Conservation (phyloP, 108 stramenopile species). For the Cyclotella sp. region DNA sequence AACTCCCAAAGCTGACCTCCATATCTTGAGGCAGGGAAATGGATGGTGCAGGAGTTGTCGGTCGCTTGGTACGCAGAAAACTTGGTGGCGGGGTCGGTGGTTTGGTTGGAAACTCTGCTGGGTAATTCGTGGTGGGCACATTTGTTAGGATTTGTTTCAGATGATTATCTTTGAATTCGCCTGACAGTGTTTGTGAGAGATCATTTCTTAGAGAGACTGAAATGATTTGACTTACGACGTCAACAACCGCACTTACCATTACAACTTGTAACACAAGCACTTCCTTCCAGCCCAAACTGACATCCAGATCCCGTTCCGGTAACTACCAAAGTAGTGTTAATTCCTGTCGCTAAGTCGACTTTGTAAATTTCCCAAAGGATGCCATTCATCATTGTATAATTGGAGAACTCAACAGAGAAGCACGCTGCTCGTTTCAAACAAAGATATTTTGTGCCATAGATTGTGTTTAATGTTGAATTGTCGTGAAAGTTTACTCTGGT, state of each 20-base stretch:
- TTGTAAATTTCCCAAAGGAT: constrained; percentile 32
- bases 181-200: background rate
- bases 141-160: background rate
- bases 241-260: constrained; percentile 22
- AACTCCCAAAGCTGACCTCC: constrained; percentile 8
- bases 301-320: constrained; percentile 30
- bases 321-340: constrained; percentile 20
- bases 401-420: constrained; percentile 27
- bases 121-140: background rate
- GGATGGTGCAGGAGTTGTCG: constrained; percentile 19
- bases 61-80: constrained; percentile 10
- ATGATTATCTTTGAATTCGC: constrained; percentile 19
- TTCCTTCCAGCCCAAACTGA: constrained; percentile 34
- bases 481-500: background rate
- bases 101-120: constrained; percentile 7
- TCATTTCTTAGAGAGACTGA: background rate
- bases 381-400: constrained; percentile 23
- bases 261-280: constrained; percentile 32
- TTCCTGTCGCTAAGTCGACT: constrained; percentile 27
- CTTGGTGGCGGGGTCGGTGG: constrained; percentile 21
- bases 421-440: constrained; percentile 34
- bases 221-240: no score
- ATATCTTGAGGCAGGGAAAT: constrained; percentile 27
- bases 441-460: constrained; percentile 7
- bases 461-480: background rate